Evolutionary conservation across 1,284 basidiomycete genomes (phyloP).

Genomic region (Irpex lacteus): DNA sequence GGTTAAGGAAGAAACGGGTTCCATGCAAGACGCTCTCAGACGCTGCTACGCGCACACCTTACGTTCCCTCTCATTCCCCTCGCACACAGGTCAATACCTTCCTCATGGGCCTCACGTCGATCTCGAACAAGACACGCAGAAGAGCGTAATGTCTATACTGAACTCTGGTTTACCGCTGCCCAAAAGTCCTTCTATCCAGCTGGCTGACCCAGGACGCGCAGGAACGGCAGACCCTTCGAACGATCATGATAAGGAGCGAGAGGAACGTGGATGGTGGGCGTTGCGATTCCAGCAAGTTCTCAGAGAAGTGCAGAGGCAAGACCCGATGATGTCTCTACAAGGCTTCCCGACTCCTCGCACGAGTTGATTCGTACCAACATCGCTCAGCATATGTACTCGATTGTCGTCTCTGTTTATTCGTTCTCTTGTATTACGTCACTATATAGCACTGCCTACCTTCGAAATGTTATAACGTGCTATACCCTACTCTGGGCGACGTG

Average conservation of each 20-base stretch:
- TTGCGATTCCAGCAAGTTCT: conserved; percentile 69
- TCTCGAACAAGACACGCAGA: conserved; percentile 39
- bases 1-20: conserved; percentile 17
- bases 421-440: too few species aligned
- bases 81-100: conserved; percentile 29
- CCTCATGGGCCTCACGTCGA: conserved; percentile 31
- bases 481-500: conserved; percentile 2
- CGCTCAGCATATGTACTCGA: too few species aligned
- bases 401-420: too few species aligned
- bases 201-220: conserved; percentile 30
- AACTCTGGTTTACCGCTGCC: conserved; percentile 61
- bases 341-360: not conserved
- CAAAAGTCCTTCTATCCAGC: conserved; percentile 64
- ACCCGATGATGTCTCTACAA: conserved; percentile 14
- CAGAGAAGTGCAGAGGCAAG: conserved; percentile 43
- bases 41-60: conserved; percentile 51
- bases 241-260: conserved; percentile 49
- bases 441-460: too few species aligned
- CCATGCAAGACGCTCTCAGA: conserved; percentile 51
- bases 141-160: conserved; percentile 50
- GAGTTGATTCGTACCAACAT: not conserved
- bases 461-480: not conserved
- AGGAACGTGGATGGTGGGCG: conserved; percentile 80
- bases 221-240: conserved; percentile 22
- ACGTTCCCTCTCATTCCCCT: conserved; percentile 49